Evolutionary conservation across 129 eudicot genomes (phyloP).

Genomic region (Helianthus tuberosus): DNA sequence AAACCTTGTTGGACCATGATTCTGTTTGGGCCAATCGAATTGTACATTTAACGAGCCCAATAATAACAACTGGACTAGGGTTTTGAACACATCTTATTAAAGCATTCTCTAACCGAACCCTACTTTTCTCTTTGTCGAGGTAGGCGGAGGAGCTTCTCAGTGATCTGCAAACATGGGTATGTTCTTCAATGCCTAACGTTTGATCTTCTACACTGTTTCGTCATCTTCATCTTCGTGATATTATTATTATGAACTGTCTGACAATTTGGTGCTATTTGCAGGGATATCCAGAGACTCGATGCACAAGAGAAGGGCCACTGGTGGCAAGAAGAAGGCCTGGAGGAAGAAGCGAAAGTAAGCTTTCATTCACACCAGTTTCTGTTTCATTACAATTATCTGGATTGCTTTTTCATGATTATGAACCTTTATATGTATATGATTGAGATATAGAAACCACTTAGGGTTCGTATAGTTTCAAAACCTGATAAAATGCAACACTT

Average conservation of each 20-base stretch:
- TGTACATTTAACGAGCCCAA: constrained; percentile 12
- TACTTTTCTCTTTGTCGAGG: constrained; percentile 1
- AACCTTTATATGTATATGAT: not conserved
- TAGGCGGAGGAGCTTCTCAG: not conserved
- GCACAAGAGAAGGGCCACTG: constrained; percentile 77
- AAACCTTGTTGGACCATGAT: not conserved
- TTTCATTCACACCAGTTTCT: not conserved
- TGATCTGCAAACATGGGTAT: constrained; percentile 32
- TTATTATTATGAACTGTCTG: not conserved
- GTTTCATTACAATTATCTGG: not conserved
- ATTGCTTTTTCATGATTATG: not conserved
- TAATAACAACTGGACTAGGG: constrained; percentile 6
- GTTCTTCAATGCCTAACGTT: not conserved
- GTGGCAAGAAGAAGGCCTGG: constrained; percentile 83
- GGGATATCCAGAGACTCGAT: constrained; percentile 71
- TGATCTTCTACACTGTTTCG: not conserved
- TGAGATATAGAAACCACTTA: not conserved
- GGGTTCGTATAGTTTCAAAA: not conserved
- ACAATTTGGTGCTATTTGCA: constrained; percentile 15
- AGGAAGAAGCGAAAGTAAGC: constrained; percentile 76
- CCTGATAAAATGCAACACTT: not conserved
- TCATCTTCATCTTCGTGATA: not conserved
- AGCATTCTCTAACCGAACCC: constrained; percentile 13
- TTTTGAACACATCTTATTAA: constrained; percentile 3
- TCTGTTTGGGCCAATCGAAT: not conserved